These are phyloP conservation scores for Chlamydomonas incerta DNA, from an alignment of 139 green algal species.

Conservation along the genomic window DNA sequence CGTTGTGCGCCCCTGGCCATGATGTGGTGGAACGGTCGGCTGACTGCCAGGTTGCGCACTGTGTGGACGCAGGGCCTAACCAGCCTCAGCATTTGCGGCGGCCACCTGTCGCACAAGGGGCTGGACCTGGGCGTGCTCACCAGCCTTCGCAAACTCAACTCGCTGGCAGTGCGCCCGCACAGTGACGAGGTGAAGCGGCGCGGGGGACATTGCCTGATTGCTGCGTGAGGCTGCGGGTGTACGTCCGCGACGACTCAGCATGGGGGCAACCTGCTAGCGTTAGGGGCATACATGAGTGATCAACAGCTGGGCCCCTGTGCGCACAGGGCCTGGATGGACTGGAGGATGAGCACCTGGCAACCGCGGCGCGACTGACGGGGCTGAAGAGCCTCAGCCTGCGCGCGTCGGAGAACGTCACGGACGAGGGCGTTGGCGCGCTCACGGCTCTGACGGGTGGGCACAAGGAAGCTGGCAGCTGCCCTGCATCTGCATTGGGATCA, in stretches of 20 bases:
- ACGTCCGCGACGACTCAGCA: too few species aligned
- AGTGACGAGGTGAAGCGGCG: background rate
- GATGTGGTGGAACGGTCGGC: too few species aligned
- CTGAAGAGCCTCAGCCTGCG: slow-evolving; percentile 13
- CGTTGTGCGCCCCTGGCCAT: too few species aligned
- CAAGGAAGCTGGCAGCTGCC: too few species aligned
- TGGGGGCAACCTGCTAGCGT: too few species aligned
- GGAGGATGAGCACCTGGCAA: slow-evolving; percentile 14
- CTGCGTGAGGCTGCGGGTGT: too few species aligned
- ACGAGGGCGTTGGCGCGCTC: slow-evolving; percentile 14
- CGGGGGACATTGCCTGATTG: too few species aligned
- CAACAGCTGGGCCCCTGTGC: too few species aligned
- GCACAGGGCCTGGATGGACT: slow-evolving; percentile 13
- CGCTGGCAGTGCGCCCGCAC: slow-evolving; percentile 2
- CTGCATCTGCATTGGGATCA: too few species aligned
- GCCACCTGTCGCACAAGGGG: background rate
- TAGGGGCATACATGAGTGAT: too few species aligned
- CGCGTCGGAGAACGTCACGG: slow-evolving; percentile 30
- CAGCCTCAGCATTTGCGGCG: background rate
- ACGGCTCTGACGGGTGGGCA: background rate
- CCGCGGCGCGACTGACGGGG: slow-evolving; percentile 1
- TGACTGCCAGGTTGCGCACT: too few species aligned
- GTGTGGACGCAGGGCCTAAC: slow-evolving; percentile 23
- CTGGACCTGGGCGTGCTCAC: slow-evolving; percentile 29
- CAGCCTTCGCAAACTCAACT: background rate